Conservation (phyloP, 306 rosid species). For the Vigna angularis region DNA sequence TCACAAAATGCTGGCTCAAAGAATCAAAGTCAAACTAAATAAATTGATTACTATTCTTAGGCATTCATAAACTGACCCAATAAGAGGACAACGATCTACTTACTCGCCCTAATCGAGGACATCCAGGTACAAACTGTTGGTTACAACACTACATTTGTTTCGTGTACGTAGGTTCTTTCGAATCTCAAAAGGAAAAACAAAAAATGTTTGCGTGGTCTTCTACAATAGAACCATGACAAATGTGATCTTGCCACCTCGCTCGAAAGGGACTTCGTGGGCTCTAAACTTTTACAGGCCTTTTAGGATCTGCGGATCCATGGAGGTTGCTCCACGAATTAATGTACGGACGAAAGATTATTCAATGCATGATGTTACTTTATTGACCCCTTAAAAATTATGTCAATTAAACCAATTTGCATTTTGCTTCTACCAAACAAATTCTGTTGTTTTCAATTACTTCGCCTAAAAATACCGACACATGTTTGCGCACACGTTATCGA, state of each 20-base stretch:
- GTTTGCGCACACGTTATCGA: not conserved
- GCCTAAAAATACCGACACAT: not conserved
- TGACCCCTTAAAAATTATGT: slow-evolving; percentile 1
- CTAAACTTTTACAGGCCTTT: slow-evolving; percentile 21
- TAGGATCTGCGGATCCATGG: slow-evolving; percentile 15
- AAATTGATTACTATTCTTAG: no score
- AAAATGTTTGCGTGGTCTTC: not conserved
- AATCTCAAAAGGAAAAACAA: not conserved
- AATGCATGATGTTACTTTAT: slow-evolving; percentile 4
- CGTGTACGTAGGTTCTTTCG: not conserved
- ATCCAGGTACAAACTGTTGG: not conserved
- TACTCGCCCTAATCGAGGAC: not conserved
- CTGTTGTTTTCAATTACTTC: not conserved
- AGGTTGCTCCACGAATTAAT: slow-evolving; percentile 2
- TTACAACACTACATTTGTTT: not conserved
- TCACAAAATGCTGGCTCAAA: not conserved
- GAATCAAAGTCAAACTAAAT: not conserved
- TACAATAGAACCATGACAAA: not conserved
- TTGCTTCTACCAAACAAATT: not conserved
- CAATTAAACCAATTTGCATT: not conserved
- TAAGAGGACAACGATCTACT: no score
- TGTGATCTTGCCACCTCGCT: not conserved
- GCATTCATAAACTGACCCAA: no score
- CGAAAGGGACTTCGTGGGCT: slow-evolving; percentile 22
- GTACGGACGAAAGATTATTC: not conserved